Evolutionary conservation across 140 eudicot genomes (phyloP), one percentile per base, ranked within the genome.

Genomic region (Senecio squalidus): DNA sequence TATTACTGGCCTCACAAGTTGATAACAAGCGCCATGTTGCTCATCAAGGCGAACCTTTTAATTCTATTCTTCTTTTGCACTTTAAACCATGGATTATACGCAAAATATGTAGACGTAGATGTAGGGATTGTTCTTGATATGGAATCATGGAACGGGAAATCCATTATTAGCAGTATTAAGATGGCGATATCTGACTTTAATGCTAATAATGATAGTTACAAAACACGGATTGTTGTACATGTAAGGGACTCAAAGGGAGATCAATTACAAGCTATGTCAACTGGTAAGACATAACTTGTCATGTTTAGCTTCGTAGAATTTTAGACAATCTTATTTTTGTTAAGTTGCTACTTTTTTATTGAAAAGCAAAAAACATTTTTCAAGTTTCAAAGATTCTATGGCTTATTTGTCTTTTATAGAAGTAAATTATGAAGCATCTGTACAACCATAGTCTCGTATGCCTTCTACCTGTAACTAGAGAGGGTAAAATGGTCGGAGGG

Each of bases 111-210:
- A n/a, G 31, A 26, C 29, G 64, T 24, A 64, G 61, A 24, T 40
- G 71, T 66, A 0, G 83, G 83, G 11, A 60, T 67, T 27, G 52
- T 77, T 28, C 68, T 73, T 10, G 69, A 77, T 39, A 77, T 67
- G 83, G 75, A 57, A 14, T 45, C 73, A 31, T 41, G 24, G 47
- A 5, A 38, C 3, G 79, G 75, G 30, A 67, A 72, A 36, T 56
- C 66, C 27, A 72, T 63, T 30, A 27, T 40, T 8, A 66, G 31
- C 31, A 28, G 64, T 60, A 61, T 77, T 61, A 26, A 24, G 7
- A 67, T 77, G 76, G 83, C 83, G 6, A 45, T 60, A 15, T 67
- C 75, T 21, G 75, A 77, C 8, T 77, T 77, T 18, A 67, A 77
- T 29, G 52, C 46, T 29, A 27, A 47, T 16, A 16, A 72, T 41